Evolutionary conservation across 2,329 filamentous ascomycete species (phyloP).

Genomic region (Sporothrix phasma): DNA sequence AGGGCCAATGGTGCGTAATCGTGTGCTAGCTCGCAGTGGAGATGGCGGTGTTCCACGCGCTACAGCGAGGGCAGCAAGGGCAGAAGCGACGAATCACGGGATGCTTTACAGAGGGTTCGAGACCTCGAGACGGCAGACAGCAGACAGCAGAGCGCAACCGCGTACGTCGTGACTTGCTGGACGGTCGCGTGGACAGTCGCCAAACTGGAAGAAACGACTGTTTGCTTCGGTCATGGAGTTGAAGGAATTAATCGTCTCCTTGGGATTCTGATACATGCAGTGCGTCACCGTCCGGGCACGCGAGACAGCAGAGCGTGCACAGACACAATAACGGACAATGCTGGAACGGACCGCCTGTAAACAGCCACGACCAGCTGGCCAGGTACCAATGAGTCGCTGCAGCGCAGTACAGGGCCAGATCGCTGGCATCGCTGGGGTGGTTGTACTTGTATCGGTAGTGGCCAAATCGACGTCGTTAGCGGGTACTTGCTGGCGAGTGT

Average conservation of each 20-base stretch:
- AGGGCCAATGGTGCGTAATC: background rate
- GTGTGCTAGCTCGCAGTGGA: background rate
- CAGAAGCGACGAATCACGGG: slow-evolving; percentile 1
- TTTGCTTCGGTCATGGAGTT: background rate
- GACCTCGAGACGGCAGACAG: background rate
- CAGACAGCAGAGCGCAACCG: background rate
- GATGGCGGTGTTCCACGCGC: background rate
- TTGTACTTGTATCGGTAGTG: background rate
- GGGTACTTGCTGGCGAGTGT: background rate
- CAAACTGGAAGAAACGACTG: background rate
- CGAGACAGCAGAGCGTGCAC: background rate
- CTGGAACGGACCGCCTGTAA: background rate
- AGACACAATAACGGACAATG: background rate
- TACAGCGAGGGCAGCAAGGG: background rate
- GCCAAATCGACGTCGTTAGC: background rate
- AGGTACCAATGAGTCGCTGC: background rate
- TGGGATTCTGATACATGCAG: background rate
- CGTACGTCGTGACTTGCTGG: background rate
- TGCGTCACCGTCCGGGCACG: background rate
- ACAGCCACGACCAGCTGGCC: background rate
- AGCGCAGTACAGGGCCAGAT: background rate
- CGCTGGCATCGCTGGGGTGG: slow-evolving; percentile 8
- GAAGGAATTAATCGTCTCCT: no score
- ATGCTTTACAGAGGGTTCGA: background rate
- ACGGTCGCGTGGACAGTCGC: background rate